Percentiles rank a stretch among this genome's conserved stretches.
Evolutionary conservation across 2,329 filamentous ascomycete species (phyloP).

Genomic region (Leptographium galeiforme): DNA sequence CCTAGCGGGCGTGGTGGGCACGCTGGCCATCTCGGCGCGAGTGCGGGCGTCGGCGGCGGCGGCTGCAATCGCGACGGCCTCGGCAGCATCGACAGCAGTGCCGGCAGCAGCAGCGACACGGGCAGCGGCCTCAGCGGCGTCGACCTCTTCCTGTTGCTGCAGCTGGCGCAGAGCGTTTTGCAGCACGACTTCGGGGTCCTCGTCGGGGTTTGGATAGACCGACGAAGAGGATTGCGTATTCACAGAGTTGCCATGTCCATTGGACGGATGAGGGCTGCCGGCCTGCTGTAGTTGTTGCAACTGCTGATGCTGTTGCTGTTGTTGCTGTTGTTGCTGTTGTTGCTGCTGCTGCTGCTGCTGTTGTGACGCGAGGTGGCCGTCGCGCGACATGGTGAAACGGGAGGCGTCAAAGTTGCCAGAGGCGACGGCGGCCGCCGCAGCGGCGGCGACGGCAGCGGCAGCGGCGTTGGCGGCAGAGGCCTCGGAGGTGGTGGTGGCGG

Average conservation of each 20-base stretch:
- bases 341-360: conserved; percentile 4
- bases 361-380: conserved; percentile 17
- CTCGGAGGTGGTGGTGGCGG: conserved; percentile 1
- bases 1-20: conserved; percentile 2
- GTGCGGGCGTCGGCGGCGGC: conserved; percentile 9
- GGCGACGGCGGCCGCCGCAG: conserved; percentile 4
- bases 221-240: conserved; percentile 16
- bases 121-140: conserved; percentile 41
- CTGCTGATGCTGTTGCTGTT: conserved; percentile 6
- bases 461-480: conserved; percentile 8
- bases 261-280: conserved; percentile 2
- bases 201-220: conserved; percentile 21
- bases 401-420: neutral
- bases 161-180: conserved; percentile 46
- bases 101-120: conserved; percentile 37
- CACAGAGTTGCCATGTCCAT: neutral
- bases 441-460: conserved; percentile 11
- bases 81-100: conserved; percentile 25
- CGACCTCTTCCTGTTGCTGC: conserved; percentile 45
- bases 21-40: neutral
- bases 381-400: neutral
- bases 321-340: conserved; percentile 6
- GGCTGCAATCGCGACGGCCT: neutral
- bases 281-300: conserved; percentile 7
- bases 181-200: conserved; percentile 44